phyloP scores from a whole-genome alignment of 371 early-diverging fungal genomes.

The Actinomortierella wolfii region DNA sequence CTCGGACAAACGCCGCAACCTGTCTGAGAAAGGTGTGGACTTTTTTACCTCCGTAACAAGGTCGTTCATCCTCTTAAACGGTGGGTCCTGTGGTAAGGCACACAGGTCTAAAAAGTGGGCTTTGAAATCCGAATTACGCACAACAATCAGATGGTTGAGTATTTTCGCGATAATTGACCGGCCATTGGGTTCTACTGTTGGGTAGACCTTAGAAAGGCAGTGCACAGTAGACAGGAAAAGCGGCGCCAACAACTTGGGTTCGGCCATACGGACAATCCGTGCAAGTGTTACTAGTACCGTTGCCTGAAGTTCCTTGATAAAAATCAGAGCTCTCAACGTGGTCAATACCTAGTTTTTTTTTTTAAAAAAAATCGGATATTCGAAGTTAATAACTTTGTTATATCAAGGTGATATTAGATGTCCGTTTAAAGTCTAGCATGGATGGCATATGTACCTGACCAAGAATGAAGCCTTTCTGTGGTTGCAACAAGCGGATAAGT shows the following conservation, averaged over 20 bases:
- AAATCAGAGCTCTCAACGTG: conserved; percentile 19
- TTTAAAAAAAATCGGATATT: neutral
- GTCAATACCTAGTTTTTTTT: conserved; percentile 19
- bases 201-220: conserved; percentile 14
- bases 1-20: conserved; percentile 14
- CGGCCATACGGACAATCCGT: conserved; percentile 8
- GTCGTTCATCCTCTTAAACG: conserved; percentile 23
- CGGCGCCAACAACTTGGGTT: conserved; percentile 15
- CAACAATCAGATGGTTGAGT: conserved; percentile 18
- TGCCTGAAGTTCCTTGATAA: conserved; percentile 16
- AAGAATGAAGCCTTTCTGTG: conserved; percentile 27
- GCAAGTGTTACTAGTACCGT: conserved; percentile 14
- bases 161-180: conserved; percentile 5
- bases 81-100: conserved; percentile 13
- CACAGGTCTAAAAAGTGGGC: conserved; percentile 15
- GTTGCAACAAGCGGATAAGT: conserved; percentile 20
- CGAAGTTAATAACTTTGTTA: too few species aligned
- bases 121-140: conserved; percentile 9
- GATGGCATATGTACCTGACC: conserved; percentile 16
- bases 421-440: neutral
- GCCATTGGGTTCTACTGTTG: conserved; percentile 8
- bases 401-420: neutral
- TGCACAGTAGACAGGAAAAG: conserved; percentile 16
- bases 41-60: conserved; percentile 11
- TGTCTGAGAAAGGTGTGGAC: conserved; percentile 4